Evolutionary conservation across 805 yeast genomes (phyloP), one percentile per base, ranked within the genome.

Genomic region (Kuraishia hungarica): DNA sequence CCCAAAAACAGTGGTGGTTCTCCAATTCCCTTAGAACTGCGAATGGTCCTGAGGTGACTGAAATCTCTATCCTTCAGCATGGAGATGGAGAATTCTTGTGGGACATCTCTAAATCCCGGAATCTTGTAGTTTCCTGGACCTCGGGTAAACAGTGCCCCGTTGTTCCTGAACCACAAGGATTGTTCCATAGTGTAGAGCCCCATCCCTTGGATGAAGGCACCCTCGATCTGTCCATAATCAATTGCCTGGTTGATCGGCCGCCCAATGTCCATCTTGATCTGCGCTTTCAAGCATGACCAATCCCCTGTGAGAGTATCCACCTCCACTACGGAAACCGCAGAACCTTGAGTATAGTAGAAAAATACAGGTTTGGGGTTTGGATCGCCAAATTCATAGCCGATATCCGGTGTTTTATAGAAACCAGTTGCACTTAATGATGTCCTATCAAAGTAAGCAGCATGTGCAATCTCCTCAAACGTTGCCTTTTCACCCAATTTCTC

Each of bases 121-220:
- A 77, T 76, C 68, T 77, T 77, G 61, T 76, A 76, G 35, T 72
- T 71, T 22, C 81, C 81, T 15, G 81, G 81, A 1, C 81, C 80
- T 21, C 78, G 65, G 0, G 80, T 76, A 55, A 74, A 69, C 35
- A 77, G 60, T 1, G 71, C 63, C 22, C 80, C 79, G 39, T 68
- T 71, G 53, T 70, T 68, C 47, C 68, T 59, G 49, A 74, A 61
- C 80, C 80, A 77, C 50, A 77, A 59, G 1, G 78, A 72, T 59
- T 77, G 79, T 56, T 77, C 80, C 61, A 77, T 72, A 1, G 80
- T 77, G 59, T 72, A 77, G 28, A 76, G 67, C 3, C 81, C 81
- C 66, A 75, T 75, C 23, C 80, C 81, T 62, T 77, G 81, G 13
- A 77, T 68, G 57, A 71, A 77, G 0, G 80, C 81, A 43, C 81